Percentiles rank a stretch among this genome's conserved stretches.
Evolutionary conservation across 441 rosid genomes (phyloP).

Genomic region (Arabidopsis hybrid): DNA sequence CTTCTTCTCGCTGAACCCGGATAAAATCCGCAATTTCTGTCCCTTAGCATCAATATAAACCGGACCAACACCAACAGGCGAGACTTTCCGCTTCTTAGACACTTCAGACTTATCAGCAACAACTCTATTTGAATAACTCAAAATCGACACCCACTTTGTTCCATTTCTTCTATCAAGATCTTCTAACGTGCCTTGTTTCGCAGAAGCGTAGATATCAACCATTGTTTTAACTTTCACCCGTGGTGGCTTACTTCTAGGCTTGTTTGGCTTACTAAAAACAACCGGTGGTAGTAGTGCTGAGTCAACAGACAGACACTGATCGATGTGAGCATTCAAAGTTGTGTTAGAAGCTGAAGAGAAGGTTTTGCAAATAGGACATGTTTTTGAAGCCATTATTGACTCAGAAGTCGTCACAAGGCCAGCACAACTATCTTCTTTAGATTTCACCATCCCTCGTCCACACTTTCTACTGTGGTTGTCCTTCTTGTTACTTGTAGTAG

Average conservation of each 20-base stretch:
- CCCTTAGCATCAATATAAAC: constrained; percentile 91
- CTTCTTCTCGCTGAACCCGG: constrained; percentile 55
- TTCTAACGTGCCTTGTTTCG: constrained; percentile 76
- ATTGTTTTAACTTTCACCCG: constrained; percentile 69
- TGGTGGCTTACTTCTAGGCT: constrained; percentile 71
- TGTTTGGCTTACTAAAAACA: constrained; percentile 57
- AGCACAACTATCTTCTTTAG: constrained; percentile 68
- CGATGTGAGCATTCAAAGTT: constrained; percentile 96
- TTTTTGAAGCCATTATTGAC: constrained; percentile 80
- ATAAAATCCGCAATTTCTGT: constrained; percentile 81
- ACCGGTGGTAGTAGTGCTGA: constrained; percentile 48
- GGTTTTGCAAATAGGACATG: constrained; percentile 98
- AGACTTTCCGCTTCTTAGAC: constrained; percentile 52
- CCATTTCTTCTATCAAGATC: constrained; percentile 95
- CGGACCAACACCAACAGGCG: constrained; percentile 69
- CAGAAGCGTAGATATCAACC: constrained; percentile 79
- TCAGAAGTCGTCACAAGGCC: constrained; percentile 63
- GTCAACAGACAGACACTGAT: constrained; percentile 90
- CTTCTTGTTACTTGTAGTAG: constrained; percentile 30
- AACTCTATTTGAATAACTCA: constrained; percentile 58
- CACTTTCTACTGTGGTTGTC: constrained; percentile 67
- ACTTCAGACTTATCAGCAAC: constrained; percentile 47
- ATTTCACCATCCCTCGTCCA: constrained; percentile 71
- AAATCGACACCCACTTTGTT: constrained; percentile 67
- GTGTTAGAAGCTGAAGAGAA: constrained; percentile 97